Evolutionary conservation across 305 asterid species (phyloP), one percentile per base, ranked within the genome.

Genomic region (Fraxinus velutina): DNA sequence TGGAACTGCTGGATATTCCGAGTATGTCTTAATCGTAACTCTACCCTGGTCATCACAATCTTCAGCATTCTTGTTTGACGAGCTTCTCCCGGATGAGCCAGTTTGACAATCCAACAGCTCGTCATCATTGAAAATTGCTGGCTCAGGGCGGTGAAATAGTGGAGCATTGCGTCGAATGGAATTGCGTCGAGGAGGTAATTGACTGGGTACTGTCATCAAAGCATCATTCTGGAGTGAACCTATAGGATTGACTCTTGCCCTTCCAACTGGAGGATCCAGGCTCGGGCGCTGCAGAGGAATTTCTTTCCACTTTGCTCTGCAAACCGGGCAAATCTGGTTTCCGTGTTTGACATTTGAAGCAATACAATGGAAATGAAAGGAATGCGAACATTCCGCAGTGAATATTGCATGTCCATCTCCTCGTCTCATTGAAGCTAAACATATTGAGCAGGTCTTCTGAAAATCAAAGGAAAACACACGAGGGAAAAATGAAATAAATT

Each of bases 341-440:
- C 98, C 98, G 73, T 94, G 97, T 86, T 93, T 93, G 75, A 93
- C 97, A 81, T 92, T 94, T 60, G 97, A 93, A 60, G 93, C 93
- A 44, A 94, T 93, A 87, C 98, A 94, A 0, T 92, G 93, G 88
- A 94, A 94, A 87, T 94, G 98, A 73, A 94, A 94, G 60, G 97
- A 91, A 83, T 94, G 98, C 24, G 97, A 91, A 82, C 97, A 94
- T 86, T 93, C 98, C 8, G 97, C 98, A 27, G 97, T 94, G 85
- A 92, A 94, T 55, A 94, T 90, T 2, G 98, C 97, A 64, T 92
- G 98, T 24, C 97, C 98, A 78, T 92, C 94, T 44, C 98, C 95
- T 27, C 91, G 87, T 82, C 87, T 89, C 97, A 94, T 93, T 34
- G 96, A 66, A 12, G 90, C 90, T 89, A 94, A 86, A 79, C 98